Evolutionary conservation across 306 rosid genomes (phyloP).

Genomic region (Adenanthera pavonina): DNA sequence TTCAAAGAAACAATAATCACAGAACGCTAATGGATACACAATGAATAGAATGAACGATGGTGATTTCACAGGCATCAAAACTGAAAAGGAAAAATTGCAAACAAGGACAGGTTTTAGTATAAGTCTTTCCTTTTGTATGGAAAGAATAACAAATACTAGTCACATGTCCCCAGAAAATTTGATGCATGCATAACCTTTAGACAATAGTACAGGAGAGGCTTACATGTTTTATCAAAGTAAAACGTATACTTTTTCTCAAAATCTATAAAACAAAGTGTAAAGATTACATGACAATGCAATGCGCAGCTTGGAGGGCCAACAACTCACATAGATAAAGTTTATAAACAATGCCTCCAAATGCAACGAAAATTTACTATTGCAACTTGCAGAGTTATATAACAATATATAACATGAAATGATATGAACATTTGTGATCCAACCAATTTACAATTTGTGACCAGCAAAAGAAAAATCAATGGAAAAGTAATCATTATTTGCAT

Average conservation of each 20-base stretch:
- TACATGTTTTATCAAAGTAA: not conserved
- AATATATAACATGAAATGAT: not conserved
- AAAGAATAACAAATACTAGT: not conserved
- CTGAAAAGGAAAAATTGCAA: not conserved
- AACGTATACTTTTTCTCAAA: not conserved
- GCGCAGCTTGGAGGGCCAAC: constrained; percentile 2
- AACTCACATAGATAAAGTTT: not conserved
- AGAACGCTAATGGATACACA: not conserved
- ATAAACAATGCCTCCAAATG: constrained; percentile 2
- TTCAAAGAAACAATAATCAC: not conserved
- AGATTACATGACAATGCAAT: not conserved
- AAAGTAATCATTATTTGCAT: not conserved
- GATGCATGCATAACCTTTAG: not conserved
- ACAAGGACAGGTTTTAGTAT: not conserved
- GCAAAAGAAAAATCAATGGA: not conserved
- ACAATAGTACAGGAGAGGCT: too few relatives aligned
- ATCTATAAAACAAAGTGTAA: not conserved
- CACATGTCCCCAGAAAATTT: not conserved
- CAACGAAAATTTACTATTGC: not conserved
- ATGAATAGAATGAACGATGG: not conserved
- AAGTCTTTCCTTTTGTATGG: not conserved
- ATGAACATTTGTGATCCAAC: not conserved
- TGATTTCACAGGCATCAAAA: not conserved
- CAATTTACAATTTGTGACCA: not conserved
- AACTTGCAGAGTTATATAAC: not conserved